Conservation (phyloP, 2,329 filamentous ascomycete genomes). For the Ceratocystis cacaofunesta region DNA sequence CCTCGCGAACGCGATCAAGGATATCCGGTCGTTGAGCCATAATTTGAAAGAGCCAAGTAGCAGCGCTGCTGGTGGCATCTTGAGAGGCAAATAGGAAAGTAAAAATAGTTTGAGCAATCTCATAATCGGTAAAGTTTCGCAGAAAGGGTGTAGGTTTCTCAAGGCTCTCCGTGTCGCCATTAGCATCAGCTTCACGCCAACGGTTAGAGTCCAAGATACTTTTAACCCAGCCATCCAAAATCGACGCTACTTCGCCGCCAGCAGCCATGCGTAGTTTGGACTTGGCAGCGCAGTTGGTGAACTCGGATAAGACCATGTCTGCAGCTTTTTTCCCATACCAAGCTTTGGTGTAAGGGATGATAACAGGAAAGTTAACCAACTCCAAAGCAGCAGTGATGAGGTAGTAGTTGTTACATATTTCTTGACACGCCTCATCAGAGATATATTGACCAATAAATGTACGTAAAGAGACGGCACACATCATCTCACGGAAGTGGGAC, state of each 20-base stretch:
- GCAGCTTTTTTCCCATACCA: conserved; percentile 96
- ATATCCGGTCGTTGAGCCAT: conserved; percentile 89
- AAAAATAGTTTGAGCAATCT: conserved; percentile 87
- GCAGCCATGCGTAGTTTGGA: conserved; percentile 83
- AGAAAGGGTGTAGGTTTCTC: conserved; percentile 74
- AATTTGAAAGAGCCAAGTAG: conserved; percentile 90
- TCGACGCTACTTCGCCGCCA: conserved; percentile 74
- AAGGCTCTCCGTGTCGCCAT: conserved; percentile 51
- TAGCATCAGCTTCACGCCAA: conserved; percentile 65
- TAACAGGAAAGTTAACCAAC: conserved; percentile 95
- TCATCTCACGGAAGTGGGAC: conserved; percentile 80
- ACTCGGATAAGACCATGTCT: conserved; percentile 81
- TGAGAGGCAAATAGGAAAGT: conserved; percentile 96
- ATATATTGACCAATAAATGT: conserved; percentile 98
- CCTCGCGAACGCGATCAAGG: conserved; percentile 76
- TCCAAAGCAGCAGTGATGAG: conserved; percentile 90
- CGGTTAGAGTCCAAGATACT: conserved; percentile 71
- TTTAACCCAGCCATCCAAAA: conserved; percentile 90
- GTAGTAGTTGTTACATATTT: conserved; percentile 93
- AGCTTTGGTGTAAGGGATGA: conserved; percentile 84
- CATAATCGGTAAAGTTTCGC: conserved; percentile 75
- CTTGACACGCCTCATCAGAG: conserved; percentile 75
- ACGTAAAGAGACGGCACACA: conserved; percentile 86
- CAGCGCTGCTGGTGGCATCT: conserved; percentile 86
- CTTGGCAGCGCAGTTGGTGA: conserved; percentile 82